These are phyloP conservation scores for Citrus glauca DNA, from an alignment of 345 rosid genomes.

Conservation along the genomic window DNA sequence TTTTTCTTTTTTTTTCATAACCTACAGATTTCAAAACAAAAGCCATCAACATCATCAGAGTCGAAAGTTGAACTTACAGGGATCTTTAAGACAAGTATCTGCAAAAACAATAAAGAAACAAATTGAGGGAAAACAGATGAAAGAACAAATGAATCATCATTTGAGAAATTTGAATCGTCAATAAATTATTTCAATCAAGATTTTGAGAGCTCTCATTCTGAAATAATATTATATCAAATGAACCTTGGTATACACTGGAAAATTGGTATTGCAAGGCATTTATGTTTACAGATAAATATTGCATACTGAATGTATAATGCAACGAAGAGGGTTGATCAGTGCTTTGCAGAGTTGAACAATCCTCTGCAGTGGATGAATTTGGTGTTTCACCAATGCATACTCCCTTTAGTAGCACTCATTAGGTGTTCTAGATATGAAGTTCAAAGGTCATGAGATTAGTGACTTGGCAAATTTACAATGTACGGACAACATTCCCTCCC, in stretches of 20 bases:
- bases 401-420: no score
- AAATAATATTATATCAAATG: background rate
- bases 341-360: background rate
- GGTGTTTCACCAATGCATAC: no score
- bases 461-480: no score
- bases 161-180: background rate
- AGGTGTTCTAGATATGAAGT: no score
- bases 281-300: background rate
- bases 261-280: background rate
- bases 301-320: background rate
- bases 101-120: constrained; percentile 37
- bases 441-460: no score
- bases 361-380: no score
- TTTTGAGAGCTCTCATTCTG: background rate
- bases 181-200: background rate
- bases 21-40: background rate
- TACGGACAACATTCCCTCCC: no score
- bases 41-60: background rate
- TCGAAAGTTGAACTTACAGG: constrained; percentile 56
- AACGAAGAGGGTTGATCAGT: background rate
- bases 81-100: constrained; percentile 72
- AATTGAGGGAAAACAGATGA: constrained; percentile 5
- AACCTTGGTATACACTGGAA: background rate
- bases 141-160: background rate
- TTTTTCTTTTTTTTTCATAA: background rate